Percentiles rank a stretch among this genome's conserved stretches.
These are phyloP conservation scores for Penicillium riverlandense DNA, from an alignment of 495 filamentous ascomycete species.

Conservation along the genomic window DNA sequence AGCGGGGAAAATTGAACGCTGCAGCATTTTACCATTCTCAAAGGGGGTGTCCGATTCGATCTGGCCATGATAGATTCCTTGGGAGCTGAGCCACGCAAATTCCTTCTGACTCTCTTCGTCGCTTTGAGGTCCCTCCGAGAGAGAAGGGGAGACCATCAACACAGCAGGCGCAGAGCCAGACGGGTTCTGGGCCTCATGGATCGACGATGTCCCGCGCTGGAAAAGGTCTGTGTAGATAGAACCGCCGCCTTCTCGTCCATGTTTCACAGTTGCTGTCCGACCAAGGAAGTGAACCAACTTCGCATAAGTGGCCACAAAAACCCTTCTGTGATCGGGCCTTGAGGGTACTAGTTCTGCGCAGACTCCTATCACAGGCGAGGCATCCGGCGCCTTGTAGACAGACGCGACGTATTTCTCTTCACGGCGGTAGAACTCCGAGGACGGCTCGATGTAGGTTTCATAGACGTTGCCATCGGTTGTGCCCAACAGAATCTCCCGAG, in stretches of 20 bases:
- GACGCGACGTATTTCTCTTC: conserved; percentile 86
- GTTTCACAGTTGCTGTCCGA: conserved; percentile 49
- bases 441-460: conserved; percentile 90
- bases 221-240: conserved; percentile 83
- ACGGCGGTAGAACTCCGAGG: conserved; percentile 86
- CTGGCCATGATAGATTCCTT: conserved; percentile 83
- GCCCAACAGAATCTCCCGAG: conserved; percentile 89
- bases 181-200: conserved; percentile 57
- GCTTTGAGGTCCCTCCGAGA: conserved; percentile 35
- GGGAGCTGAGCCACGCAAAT: conserved; percentile 84
- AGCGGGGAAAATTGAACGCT: conserved; percentile 61
- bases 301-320: conserved; percentile 69
- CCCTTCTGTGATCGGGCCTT: conserved; percentile 60
- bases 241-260: conserved; percentile 70
- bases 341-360: conserved; percentile 67
- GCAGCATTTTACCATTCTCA: conserved; percentile 68
- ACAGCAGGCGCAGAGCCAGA: conserved; percentile 51
- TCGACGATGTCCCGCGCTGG: conserved; percentile 69
- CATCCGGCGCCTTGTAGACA: conserved; percentile 72
- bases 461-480: conserved; percentile 89
- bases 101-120: conserved; percentile 54
- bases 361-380: conserved; percentile 68
- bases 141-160: conserved; percentile 70
- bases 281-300: conserved; percentile 74
- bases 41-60: conserved; percentile 49